phyloP scores from a whole-genome alignment of 2,329 filamentous ascomycete species.

The Cryphonectria nitschkei region DNA sequence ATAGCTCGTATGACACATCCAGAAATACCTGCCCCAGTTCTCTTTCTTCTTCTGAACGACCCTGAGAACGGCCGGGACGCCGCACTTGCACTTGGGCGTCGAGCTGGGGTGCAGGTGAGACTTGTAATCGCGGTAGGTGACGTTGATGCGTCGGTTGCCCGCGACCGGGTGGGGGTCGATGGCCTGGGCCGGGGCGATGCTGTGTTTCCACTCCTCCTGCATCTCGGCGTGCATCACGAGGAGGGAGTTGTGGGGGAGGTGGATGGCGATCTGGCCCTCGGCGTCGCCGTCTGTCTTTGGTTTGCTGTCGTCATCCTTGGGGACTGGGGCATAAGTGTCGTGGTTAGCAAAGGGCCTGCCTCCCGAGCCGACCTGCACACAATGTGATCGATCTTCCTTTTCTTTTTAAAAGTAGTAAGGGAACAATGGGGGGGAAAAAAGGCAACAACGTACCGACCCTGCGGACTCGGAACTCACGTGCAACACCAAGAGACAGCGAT shows the following conservation, averaged over 20 bases:
- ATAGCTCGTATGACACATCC: conserved; percentile 86
- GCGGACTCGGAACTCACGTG: conserved; percentile 89
- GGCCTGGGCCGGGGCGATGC: conserved; percentile 72
- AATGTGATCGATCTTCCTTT: conserved; percentile 44
- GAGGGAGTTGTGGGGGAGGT: conserved; percentile 91
- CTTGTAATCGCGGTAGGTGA: conserved; percentile 91
- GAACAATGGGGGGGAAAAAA: conserved; percentile 43
- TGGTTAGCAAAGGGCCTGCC: not conserved
- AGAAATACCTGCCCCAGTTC: conserved; percentile 78
- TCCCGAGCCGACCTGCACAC: not conserved
- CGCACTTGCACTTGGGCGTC: conserved; percentile 80
- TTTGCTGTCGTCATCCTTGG: conserved; percentile 63
- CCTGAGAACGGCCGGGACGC: conserved; percentile 68
- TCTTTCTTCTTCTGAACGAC: conserved; percentile 80
- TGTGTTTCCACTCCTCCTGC: conserved; percentile 97
- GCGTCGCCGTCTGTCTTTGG: conserved; percentile 53
- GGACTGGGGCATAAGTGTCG: conserved; percentile 30
- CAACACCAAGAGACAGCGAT: conserved; percentile 85
- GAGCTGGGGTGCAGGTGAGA: conserved; percentile 73
- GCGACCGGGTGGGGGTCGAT: conserved; percentile 86
- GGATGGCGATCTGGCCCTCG: conserved; percentile 87
- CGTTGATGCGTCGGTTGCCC: conserved; percentile 81
- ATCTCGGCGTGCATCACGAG: conserved; percentile 97
- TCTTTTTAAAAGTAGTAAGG: too few relatives aligned
- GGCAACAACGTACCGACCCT: conserved; percentile 55